Conservation (phyloP, 2,329 filamentous ascomycete genomes). For the Paraphoma sp. region DNA sequence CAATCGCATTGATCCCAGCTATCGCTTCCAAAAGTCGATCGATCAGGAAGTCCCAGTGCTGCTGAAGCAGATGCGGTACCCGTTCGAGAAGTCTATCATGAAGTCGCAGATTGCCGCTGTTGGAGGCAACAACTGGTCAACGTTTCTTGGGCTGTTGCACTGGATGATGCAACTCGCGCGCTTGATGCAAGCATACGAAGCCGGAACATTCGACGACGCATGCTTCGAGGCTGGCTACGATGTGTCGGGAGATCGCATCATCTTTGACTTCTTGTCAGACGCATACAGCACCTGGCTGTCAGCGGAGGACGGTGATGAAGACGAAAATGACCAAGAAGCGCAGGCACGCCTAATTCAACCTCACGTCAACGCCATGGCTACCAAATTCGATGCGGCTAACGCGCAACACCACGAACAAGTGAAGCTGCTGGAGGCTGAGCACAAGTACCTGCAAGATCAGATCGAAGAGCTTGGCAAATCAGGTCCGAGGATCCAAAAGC, state of each 20-base stretch:
- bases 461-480: conserved; percentile 90
- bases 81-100: conserved; percentile 92
- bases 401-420: conserved; percentile 84
- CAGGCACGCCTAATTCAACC: conserved; percentile 72
- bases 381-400: conserved; percentile 84
- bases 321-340: conserved; percentile 83
- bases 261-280: conserved; percentile 87
- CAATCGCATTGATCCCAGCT: conserved; percentile 90
- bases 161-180: conserved; percentile 99
- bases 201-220: conserved; percentile 85
- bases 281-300: conserved; percentile 94
- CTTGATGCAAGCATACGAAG: conserved; percentile 85
- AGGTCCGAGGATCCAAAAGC: conserved; percentile 79
- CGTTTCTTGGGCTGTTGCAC: conserved; percentile 89
- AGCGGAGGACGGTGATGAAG: conserved; percentile 70
- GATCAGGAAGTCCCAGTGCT: conserved; percentile 94
- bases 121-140: conserved; percentile 95
- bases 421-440: conserved; percentile 84
- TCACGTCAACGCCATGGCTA: conserved; percentile 86
- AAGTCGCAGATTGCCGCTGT: conserved; percentile 96
- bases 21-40: conserved; percentile 92
- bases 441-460: conserved; percentile 79
- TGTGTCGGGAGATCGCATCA: conserved; percentile 87
- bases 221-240: conserved; percentile 89
- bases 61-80: conserved; percentile 91